Base-by-base conservation (phyloP, 768 basidiomycete species). In the Omphalotus guepiniiformis region DNA sequence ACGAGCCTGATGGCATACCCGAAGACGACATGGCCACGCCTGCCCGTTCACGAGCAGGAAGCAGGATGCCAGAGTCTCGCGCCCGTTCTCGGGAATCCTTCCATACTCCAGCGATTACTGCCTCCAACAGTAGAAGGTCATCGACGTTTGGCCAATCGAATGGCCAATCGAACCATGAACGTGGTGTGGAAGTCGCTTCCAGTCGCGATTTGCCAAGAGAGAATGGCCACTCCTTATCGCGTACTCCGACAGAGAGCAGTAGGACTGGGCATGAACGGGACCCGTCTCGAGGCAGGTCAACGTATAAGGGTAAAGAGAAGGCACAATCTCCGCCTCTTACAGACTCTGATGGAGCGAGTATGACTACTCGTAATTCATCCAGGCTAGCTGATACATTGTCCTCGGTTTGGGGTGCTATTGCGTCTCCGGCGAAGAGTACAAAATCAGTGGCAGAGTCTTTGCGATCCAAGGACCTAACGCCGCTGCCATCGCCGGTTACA, bases 1-100 rank as follows among this genome's bases (percentile, higher is more conserved):
- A 47, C 25, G 36, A 88, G 53, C 71, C 70, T 0, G 84, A 87
- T 51, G 59, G 63, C 11, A 79, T 74, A 48, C 79, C 81, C 0
- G 85, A 87, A 60, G 86, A 88, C 48, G 84, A 87, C 48, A 63
- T 61, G 49, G 68, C 63, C 46, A 61, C 60, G 3, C 68, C 73
- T 0, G 68, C 74, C 38, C 69, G 69, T 32, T 68, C 72, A 6
- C 67, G 73, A 1, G 70, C 47, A 25, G 57, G 62, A 36, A 68
- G 68, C 47, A 71, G 73, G 13, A 71, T 74, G 34, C 69, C 79
- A 3, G 63, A 69, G 9, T 85, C 83, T 7, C 72, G 79, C 6
- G 68, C 77, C 3, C 76, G 73, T 16, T 82, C 82, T 23, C 77
- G 73, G 26, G 75, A 70, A 50, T 62, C 66, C 6, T 52, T 55